Evolutionary conservation across 306 rosid genomes (phyloP), one percentile per base, ranked within the genome.

Genomic region (Alnus glutinosa): DNA sequence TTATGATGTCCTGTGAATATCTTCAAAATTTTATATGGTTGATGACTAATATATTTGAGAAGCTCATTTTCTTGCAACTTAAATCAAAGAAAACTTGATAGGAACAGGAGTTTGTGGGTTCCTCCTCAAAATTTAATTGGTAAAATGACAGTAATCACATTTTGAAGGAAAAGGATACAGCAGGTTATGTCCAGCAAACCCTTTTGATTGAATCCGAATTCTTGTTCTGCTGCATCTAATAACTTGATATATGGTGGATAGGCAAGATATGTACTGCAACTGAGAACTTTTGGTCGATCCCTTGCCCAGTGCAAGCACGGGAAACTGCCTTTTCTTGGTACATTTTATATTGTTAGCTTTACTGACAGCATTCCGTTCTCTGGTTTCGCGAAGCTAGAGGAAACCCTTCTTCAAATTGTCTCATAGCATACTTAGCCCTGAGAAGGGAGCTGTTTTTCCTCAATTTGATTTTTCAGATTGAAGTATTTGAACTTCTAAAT

Each of bases 141-240:
- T 7, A 58, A 58, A 58, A 23, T 23, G 34, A 23, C 66, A 58
- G 19, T 58, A 23, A 58, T 9, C 7, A 4, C 66, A 23, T 9
- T 9, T 30, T 58, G 9, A 58, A 58, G 8, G 36, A 9, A 19
- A 19, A 58, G 11, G 34, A 58, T 58, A 3, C 19, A 23, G 30
- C 70, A 5, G 32, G 34, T 16, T 48, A 48, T 63, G 72, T 36
- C 28, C 12, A 36, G 77, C 51, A 54, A 52, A 16, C 36, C 48
- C 50, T 66, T 77, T 1, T 77, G 44, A 58, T n/a, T 30, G 18
- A 63, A 62, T 23, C 36, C 62, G 5, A 51, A 50, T 50, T 18
- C 39, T 57, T 50, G 50, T 54, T 66, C 12, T 77, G 80, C 80
- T 18, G 44, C 67, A 18, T 51, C 36, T n/a, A 59, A 37, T 19